These are phyloP conservation scores for Evernia prunastri DNA, from an alignment of 495 filamentous ascomycete species.

Conservation along the genomic window DNA sequence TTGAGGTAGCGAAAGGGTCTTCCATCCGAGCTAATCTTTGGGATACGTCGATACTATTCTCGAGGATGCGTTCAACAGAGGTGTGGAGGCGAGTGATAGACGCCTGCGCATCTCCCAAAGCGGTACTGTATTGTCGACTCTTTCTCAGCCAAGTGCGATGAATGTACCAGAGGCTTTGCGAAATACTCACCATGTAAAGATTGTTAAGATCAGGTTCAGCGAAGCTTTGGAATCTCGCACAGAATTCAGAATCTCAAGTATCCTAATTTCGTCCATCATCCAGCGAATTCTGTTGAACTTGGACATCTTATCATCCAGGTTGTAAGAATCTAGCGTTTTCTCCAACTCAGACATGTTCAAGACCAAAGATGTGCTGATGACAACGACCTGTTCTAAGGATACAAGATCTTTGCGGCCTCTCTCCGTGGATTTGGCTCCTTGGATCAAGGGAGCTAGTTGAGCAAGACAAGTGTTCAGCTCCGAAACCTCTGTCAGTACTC, in stretches of 20 bases:
- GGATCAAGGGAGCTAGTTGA: not conserved
- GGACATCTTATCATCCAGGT: slow-evolving; percentile 2
- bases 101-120: not conserved
- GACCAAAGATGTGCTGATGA: slow-evolving; percentile 3
- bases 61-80: not conserved
- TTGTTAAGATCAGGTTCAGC: slow-evolving; percentile 1
- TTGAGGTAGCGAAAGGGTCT: too few species aligned
- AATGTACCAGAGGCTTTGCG: not conserved
- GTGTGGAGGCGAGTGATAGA: not conserved
- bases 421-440: not conserved
- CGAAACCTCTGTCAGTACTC: not conserved
- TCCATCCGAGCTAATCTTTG: too few species aligned
- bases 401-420: slow-evolving; percentile 1
- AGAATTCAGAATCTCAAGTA: not conserved
- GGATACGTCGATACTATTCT: not conserved
- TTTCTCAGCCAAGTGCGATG: not conserved
- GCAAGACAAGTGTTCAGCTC: slow-evolving; percentile 2
- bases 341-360: not conserved
- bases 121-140: not conserved
- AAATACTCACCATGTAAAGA: slow-evolving; percentile 5
- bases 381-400: not conserved
- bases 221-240: slow-evolving; percentile 8
- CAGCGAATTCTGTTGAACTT: not conserved
- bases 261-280: not conserved
- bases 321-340: not conserved